These are phyloP conservation scores for Salvia sclarea DNA, from an alignment of 305 asterid species.

Conservation along the genomic window DNA sequence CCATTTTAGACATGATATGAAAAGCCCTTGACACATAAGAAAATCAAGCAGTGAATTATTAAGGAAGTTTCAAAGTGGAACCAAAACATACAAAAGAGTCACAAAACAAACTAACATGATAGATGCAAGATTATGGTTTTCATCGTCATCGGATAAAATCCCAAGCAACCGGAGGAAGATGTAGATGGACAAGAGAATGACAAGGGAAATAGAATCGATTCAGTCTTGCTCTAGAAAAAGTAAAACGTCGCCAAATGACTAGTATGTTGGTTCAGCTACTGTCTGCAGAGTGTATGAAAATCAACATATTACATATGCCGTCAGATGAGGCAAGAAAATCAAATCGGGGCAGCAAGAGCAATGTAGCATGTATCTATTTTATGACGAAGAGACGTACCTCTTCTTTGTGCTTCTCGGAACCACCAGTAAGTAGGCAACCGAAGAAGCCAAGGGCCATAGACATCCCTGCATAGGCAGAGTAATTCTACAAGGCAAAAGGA, in stretches of 20 bases:
- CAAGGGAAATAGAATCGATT: not conserved
- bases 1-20: no score
- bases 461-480: no score
- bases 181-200: constrained; percentile 11
- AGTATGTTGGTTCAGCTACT: no score
- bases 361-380: not conserved
- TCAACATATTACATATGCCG: not conserved
- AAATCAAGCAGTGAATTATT: no score
- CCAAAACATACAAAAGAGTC: not conserved
- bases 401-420: constrained; percentile 59
- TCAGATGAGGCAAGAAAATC: not conserved
- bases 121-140: constrained; percentile 13
- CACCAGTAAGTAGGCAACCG: no score
- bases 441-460: no score
- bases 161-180: constrained; percentile 13
- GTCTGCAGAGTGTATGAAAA: constrained; percentile 38
- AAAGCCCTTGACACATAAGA: no score
- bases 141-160: constrained; percentile 29
- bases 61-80: not conserved
- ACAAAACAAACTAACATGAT: constrained; percentile 9
- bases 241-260: constrained; percentile 25
- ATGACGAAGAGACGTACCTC: constrained; percentile 50
- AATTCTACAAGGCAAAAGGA: constrained; percentile 48
- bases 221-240: constrained; percentile 26
- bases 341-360: not conserved